Conservation (phyloP, 768 basidiomycete species). For the Termitomyces sp. region DNA sequence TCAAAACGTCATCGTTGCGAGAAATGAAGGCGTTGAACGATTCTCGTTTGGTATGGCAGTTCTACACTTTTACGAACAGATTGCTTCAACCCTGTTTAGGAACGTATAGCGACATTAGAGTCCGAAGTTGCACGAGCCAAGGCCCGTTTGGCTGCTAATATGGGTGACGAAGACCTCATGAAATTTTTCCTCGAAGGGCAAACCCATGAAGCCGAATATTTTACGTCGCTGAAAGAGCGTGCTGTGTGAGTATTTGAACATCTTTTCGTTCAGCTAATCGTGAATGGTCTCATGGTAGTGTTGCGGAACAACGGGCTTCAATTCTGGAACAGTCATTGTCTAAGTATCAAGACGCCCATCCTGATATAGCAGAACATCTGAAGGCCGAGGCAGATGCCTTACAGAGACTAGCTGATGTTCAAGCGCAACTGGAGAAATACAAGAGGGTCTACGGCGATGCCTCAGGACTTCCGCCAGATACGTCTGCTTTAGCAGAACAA, state of each 20-base stretch:
- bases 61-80: background rate
- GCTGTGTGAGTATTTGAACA: constrained; percentile 44
- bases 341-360: constrained; percentile 44
- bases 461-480: constrained; percentile 49
- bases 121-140: constrained; percentile 75
- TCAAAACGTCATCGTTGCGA: constrained; percentile 55
- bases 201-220: constrained; percentile 48
- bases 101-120: constrained; percentile 66
- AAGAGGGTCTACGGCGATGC: constrained; percentile 60
- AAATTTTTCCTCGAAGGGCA: constrained; percentile 61
- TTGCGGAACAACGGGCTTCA: constrained; percentile 44
- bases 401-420: constrained; percentile 43
- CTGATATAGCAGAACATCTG: constrained; percentile 50
- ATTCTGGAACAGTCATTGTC: constrained; percentile 54
- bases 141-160: constrained; percentile 70
- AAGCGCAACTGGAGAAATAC: constrained; percentile 55
- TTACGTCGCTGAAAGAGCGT: constrained; percentile 50
- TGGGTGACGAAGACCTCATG: constrained; percentile 70
- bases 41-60: constrained; percentile 47
- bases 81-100: constrained; percentile 28
- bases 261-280: background rate
- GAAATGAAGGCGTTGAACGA: constrained; percentile 67
- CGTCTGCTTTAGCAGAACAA: constrained; percentile 45
- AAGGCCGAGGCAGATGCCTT: constrained; percentile 48
- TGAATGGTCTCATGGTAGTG: constrained; percentile 35